Conservation (phyloP, 768 basidiomycete genomes). For the Termitomyces sp. region DNA sequence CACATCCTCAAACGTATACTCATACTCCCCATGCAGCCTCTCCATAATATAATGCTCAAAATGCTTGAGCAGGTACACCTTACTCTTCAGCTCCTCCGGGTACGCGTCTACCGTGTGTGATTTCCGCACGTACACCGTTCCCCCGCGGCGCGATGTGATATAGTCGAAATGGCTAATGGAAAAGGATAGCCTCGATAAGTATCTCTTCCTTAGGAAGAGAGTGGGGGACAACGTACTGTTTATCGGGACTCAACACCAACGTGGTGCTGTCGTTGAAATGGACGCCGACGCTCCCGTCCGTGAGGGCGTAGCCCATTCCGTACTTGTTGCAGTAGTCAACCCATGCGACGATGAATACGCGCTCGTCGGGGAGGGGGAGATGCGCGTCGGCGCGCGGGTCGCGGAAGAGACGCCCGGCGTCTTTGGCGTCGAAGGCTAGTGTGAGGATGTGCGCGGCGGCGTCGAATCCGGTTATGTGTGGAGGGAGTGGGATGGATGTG, state of each 20-base stretch:
- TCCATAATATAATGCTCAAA: conserved; percentile 96
- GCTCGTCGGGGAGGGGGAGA: conserved; percentile 53
- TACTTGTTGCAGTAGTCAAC: conserved; percentile 99
- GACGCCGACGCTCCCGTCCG: conserved; percentile 91
- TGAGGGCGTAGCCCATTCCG: conserved; percentile 98
- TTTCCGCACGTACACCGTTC: conserved; percentile 68
- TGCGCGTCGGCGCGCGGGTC: conserved; percentile 53
- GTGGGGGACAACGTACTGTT: conserved; percentile 54
- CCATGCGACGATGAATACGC: conserved; percentile 97
- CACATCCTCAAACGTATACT: conserved; percentile 74
- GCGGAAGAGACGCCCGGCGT: conserved; percentile 60
- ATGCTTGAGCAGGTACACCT: conserved; percentile 89
- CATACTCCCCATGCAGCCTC: conserved; percentile 78
- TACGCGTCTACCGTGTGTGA: conserved; percentile 65
- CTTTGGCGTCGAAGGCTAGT: conserved; percentile 67
- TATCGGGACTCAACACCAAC: conserved; percentile 81
- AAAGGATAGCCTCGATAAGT: not conserved
- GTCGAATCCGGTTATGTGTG: conserved; percentile 59
- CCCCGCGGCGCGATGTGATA: conserved; percentile 65
- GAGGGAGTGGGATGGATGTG: not conserved
- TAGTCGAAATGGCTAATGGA: conserved; percentile 91
- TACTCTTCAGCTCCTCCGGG: conserved; percentile 82
- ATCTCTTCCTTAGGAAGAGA: not conserved
- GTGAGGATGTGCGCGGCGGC: conserved; percentile 48
- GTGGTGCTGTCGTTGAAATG: conserved; percentile 96